A percentile compares a stretch with the other conserved stretches of the same genome.
Evolutionary conservation across 345 rosid genomes (phyloP).

Genomic region (Syzygium aromaticum): DNA sequence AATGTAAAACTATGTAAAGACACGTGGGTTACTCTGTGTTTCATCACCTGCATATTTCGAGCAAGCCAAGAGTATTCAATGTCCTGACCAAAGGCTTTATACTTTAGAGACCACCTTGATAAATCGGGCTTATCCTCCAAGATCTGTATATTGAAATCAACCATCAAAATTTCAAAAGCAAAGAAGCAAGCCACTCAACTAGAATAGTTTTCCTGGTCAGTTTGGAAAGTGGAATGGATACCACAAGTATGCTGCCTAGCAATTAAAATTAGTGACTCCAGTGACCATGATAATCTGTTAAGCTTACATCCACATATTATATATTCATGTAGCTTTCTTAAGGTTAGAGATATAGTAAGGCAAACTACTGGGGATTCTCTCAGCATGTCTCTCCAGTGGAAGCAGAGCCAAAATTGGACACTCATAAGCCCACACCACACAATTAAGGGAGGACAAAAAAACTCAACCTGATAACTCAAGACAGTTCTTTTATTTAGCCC

Average conservation of each 20-base stretch:
- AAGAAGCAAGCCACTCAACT: background rate
- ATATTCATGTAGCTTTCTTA: background rate
- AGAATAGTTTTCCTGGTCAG: background rate
- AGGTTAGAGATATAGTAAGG: background rate
- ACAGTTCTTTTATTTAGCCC: background rate
- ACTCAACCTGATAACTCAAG: background rate
- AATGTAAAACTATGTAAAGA: background rate
- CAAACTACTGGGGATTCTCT: background rate
- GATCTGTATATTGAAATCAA: conserved; percentile 21
- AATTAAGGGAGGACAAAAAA: background rate
- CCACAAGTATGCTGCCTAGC: background rate
- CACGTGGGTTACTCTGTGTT: background rate
- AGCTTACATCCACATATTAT: background rate
- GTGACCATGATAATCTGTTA: background rate
- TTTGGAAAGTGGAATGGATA: background rate
- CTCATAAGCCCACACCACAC: background rate
- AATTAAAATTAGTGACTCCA: background rate
- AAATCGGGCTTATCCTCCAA: conserved; percentile 68
- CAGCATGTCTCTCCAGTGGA: background rate
- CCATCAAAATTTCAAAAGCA: background rate
- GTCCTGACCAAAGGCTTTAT: conserved; percentile 75
- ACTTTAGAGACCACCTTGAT: conserved; percentile 74
- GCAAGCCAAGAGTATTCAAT: conserved; percentile 93
- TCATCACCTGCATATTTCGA: conserved; percentile 76
- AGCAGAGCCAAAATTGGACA: background rate